Evolutionary conservation across 2,329 filamentous ascomycete species (phyloP).

Genomic region (Canariomyces notabilis): DNA sequence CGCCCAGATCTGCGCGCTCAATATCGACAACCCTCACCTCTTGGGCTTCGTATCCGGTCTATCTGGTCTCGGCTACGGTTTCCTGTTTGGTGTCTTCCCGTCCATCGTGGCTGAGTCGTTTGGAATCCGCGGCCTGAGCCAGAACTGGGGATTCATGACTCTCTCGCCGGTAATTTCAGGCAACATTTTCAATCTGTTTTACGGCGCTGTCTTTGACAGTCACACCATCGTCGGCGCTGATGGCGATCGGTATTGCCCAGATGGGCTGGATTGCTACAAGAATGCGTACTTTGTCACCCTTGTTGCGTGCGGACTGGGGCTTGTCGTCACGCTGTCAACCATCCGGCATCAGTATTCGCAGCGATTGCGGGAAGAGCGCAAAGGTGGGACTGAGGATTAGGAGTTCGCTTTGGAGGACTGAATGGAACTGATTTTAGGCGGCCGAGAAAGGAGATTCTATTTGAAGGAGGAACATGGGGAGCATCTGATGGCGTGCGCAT

Average conservation of each 20-base stretch:
- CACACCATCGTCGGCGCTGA: constrained; percentile 66
- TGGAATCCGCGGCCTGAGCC: constrained; percentile 79
- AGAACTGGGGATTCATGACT: constrained; percentile 97
- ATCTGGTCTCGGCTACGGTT: constrained; percentile 85
- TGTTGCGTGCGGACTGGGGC: constrained; percentile 62
- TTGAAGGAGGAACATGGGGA: background rate
- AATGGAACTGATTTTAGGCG: background rate
- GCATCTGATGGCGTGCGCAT: background rate
- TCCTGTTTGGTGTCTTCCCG: constrained; percentile 90
- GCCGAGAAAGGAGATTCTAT: background rate
- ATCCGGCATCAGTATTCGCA: constrained; percentile 54
- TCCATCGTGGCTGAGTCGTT: constrained; percentile 87
- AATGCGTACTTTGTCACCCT: constrained; percentile 78
- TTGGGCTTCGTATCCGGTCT: constrained; percentile 75
- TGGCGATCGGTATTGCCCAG: constrained; percentile 68
- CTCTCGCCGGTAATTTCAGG: constrained; percentile 81
- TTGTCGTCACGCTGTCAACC: constrained; percentile 64
- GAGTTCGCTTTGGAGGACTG: background rate
- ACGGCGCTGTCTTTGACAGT: constrained; percentile 75
- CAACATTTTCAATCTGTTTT: constrained; percentile 89
- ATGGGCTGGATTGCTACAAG: constrained; percentile 76
- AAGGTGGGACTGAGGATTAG: constrained; percentile 35
- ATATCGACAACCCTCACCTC: constrained; percentile 69
- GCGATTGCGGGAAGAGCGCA: constrained; percentile 35
- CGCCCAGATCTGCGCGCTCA: constrained; percentile 72